Base-by-base conservation (phyloP, 2,329 filamentous ascomycete species). In the Pochonia chlamydosporia region DNA sequence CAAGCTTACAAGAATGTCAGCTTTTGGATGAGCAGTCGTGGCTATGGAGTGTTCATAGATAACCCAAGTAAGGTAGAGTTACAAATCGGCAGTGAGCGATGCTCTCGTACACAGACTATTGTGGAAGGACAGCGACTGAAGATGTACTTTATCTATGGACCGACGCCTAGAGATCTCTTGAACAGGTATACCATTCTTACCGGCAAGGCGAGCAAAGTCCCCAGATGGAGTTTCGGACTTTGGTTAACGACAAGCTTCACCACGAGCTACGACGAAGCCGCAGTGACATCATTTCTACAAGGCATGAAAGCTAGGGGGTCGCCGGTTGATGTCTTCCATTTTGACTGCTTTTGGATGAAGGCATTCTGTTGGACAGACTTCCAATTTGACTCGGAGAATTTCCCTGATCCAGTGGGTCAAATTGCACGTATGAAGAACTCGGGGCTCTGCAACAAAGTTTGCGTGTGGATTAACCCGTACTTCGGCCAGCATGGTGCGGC, bases 221-320 rank as follows among this genome's bases (percentile, higher is more conserved):
- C 86, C 1, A 75, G 77, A 24, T 90, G 86, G 87, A 87, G 82
- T 52, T 89, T 82, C 52, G 85, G 85, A 1, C 72, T 89, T 8
- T 89, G 85, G 85, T 72, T 90, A 18, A 88, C 81, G 47, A 91
- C 86, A 13, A 85, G 80, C 51, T 89, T 88, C 65, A 87, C 84
- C 2, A 88, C 85, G 3, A 78, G 79, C 52, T 89, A 89, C 59
- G 82, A 85, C 52, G 84, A 88, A 63, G 62, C 73, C 18, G 88
- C 84, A 0, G 84, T 88, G 23, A 79, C 72, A 40, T 72, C 73
- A 9, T 88, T 88, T 63, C 73, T 88, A 20, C 77, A 85, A 54
- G 83, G 83, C 10, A 87, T 89, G 79, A 75, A 74, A 51, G 69
- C 76, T 42, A 76, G 82, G 2, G 75, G 78, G 40, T 84, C 84